Evolutionary conservation across 805 yeast species (phyloP), one percentile per base, ranked within the genome.

Genomic region (Geotrichum ghanense): DNA sequence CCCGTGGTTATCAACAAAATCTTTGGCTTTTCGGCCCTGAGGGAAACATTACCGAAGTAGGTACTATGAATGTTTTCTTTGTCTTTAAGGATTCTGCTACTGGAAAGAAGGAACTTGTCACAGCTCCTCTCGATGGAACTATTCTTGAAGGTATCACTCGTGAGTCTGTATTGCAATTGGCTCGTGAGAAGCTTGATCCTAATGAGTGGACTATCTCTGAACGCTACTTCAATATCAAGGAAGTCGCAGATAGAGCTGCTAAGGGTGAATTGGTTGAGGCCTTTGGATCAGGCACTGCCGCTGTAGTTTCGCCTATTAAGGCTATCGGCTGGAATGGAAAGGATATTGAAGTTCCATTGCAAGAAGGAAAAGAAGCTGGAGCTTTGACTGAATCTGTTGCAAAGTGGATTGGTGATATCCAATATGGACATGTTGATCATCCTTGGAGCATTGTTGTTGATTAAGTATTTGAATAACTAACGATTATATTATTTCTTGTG

Each of bases 271-370:
- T 90, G 57, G 76, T 89, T 6, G 98, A 92, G 73, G 95, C 95
- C 19, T 90, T 90, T 59, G 97, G 97, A 56, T 72, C 96, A 19
- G 98, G 98, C 60, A 90, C 98, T 48, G 97, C 98, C 50, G 97
- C 97, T 41, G 79, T 90, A 60, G 97, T 92, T 42, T 79, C 95
- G 31, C 97, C 97, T 56, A 87, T 90, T 61, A 79, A 83, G 66
- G 83, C 75, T 58, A 86, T 90, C 60, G 89, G 88, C 49, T 90
- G 79, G 79, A 71, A 75, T 50, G 94, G 81, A 45, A 64, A 79
- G 59, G 75, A 74, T 50, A 86, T 90, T 55, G 53, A 68, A 3
- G 90, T 90, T 43, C 97, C 97, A 51, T 66, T 86, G 53, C 76
- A 79, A 50, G 78, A 75, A 48, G 95, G 95, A 51, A 79, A 83